Percentiles rank a stretch among this genome's conserved stretches.
phyloP scores from a whole-genome alignment of 1,139 yeast species.

The Nakaseomyces bracarensis region DNA sequence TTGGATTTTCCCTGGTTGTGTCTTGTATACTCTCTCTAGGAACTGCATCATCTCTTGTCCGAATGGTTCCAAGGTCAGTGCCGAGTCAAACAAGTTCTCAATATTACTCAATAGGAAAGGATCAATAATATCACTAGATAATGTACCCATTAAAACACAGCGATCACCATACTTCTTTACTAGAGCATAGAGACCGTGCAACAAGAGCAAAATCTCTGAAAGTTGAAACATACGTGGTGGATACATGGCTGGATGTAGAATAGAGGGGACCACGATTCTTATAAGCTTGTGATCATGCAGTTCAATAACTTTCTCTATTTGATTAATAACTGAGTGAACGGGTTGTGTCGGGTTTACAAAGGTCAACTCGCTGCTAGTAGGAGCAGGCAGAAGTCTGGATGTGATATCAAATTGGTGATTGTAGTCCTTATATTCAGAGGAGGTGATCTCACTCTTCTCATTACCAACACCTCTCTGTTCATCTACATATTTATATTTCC shows the following conservation, averaged over 20 bases:
- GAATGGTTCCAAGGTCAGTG: conserved; percentile 74
- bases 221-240: conserved; percentile 46
- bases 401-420: conserved; percentile 72
- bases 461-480: conserved; percentile 25
- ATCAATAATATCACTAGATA: conserved; percentile 58
- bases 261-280: conserved; percentile 64
- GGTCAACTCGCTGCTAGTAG: conserved; percentile 53
- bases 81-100: conserved; percentile 60
- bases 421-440: conserved; percentile 40
- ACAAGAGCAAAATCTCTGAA: conserved; percentile 47
- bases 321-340: conserved; percentile 32
- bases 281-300: conserved; percentile 41
- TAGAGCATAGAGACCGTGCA: conserved; percentile 52
- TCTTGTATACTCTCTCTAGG: conserved; percentile 56
- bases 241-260: conserved; percentile 73
- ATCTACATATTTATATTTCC: conserved; percentile 69
- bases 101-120: conserved; percentile 42
- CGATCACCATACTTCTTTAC: conserved; percentile 41
- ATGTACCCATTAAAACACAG: conserved; percentile 45
- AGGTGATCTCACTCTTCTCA: conserved; percentile 26
- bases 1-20: conserved; percentile 58
- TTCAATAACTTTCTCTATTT: conserved; percentile 39
- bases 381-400: conserved; percentile 56
- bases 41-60: conserved; percentile 62
- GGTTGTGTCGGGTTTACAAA: conserved; percentile 38